Base-by-base conservation (phyloP, 169 alveolate genomes). In the Eimeria maxima region DNA sequence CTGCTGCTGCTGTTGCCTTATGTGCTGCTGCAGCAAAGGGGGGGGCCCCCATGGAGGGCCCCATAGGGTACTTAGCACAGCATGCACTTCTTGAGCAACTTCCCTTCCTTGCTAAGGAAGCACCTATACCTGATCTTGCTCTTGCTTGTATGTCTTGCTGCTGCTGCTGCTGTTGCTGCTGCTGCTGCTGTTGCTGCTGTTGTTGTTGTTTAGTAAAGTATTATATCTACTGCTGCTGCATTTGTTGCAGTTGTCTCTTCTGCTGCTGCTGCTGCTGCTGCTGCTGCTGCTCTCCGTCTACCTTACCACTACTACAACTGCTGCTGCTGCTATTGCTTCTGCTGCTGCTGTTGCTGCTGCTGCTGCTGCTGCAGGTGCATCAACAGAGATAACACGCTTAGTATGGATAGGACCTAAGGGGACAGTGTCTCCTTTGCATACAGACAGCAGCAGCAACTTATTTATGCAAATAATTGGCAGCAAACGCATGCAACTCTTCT, bases 401-500 rank as follows among this genome's bases (percentile, higher is more conserved):
- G 87, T 67, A 16, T 95, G 97, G 97, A 50, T 95, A 13, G 97
- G 97, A n/a, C 97, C 97, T 4, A 22, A 6, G 27, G 96, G 97
- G 18, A 95, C 96, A 2, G 93, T 95, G 50, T 91, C 97, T 3
- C 97, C 97, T 0, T 88, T 91, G 67, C 97, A 95, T 83, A 90
- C 96, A 14, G 97, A 95, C 90, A 67, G 44, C 42, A 76, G 88
- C 87, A 90, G 90, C 87, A 95, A 95, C 38, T 3, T 95, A 24
- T 95, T 95, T n/a, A 88, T 44, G 0, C 97, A 95, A 47, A 81
- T 95, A 7, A 90, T 89, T 10, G 97, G 97, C 47, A 8, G 55
- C 74, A 95, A 95, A 42, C 50, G 93, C 47, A n/a, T 95, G 22
- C 97, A 74, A 73, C 90, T 95, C 38, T 95, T 22, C 86, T 11